phyloP scores from a whole-genome alignment of 768 basidiomycete species.

The Mycena rosella region DNA sequence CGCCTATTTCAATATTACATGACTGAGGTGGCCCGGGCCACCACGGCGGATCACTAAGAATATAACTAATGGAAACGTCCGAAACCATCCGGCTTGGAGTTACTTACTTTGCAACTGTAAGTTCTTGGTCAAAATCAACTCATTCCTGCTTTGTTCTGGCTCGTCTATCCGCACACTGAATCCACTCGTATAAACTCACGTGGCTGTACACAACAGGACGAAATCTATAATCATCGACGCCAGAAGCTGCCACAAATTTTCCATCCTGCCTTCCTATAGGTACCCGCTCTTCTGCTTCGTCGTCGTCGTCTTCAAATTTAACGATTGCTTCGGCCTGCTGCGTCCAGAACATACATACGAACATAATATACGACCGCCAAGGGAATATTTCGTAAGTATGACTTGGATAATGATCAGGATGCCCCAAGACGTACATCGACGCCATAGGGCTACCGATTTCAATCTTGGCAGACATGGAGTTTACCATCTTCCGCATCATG shows the following conservation, averaged over 20 bases:
- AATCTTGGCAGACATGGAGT: constrained; percentile 46
- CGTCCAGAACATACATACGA: constrained; percentile 33
- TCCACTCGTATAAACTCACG: not conserved
- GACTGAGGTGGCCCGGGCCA: too few relatives aligned
- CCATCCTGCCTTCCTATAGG: not conserved
- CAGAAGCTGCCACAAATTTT: not conserved
- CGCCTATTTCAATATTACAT: too few relatives aligned
- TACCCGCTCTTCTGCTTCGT: not conserved
- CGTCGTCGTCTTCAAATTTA: not conserved
- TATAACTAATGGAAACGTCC: too few relatives aligned
- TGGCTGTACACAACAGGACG: not conserved
- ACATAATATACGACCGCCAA: constrained; percentile 52
- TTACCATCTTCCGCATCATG: constrained; percentile 53
- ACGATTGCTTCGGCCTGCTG: constrained; percentile 30
- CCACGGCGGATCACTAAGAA: too few relatives aligned
- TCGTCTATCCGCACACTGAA: not conserved
- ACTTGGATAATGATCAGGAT: constrained; percentile 56
- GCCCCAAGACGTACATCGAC: constrained; percentile 48
- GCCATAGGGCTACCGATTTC: constrained; percentile 44
- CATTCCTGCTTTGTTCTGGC: not conserved
- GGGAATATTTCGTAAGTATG: constrained; percentile 49
- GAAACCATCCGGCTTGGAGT: too few relatives aligned
- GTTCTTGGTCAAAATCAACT: not conserved
- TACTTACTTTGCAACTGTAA: not conserved
- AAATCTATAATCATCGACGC: constrained; percentile 6